A percentile compares a stretch with the other conserved stretches of the same genome.
phyloP scores from a whole-genome alignment of 495 filamentous ascomycete genomes.

The Pyrenula aspistea region DNA sequence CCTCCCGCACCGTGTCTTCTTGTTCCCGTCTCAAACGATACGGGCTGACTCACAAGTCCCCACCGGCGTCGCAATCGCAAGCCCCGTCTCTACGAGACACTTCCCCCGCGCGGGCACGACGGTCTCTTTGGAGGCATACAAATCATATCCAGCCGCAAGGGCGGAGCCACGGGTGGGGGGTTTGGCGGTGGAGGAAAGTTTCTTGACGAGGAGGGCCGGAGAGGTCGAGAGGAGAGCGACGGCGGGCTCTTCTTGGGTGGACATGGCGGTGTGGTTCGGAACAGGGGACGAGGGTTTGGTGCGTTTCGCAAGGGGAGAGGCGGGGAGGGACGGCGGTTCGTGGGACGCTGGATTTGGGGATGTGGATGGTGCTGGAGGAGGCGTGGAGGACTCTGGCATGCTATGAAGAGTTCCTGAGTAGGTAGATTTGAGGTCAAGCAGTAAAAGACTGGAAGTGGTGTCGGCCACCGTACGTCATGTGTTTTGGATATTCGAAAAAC shows the following conservation, averaged over 20 bases:
- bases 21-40: conserved; percentile 8
- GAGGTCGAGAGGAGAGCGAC: conserved; percentile 23
- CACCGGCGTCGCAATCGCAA: conserved; percentile 75
- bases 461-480: too few species aligned
- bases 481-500: too few species aligned
- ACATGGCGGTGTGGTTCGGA: conserved; percentile 10
- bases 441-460: too few species aligned
- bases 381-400: conserved; percentile 43
- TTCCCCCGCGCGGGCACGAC: conserved; percentile 72
- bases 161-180: conserved; percentile 80
- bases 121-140: conserved; percentile 66
- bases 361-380: conserved; percentile 17
- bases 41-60: conserved; percentile 83
- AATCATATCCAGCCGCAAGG: conserved; percentile 86
- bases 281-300: conserved; percentile 31
- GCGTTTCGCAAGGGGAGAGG: conserved; percentile 55
- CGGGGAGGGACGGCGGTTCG: conserved; percentile 44
- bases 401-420: too few species aligned
- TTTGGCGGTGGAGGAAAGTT: conserved; percentile 57
- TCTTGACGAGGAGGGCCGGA: conserved; percentile 71
- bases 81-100: conserved; percentile 77
- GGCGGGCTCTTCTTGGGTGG: conserved; percentile 15
- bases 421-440: too few species aligned
- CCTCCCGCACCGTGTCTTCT: not conserved
- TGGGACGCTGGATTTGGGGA: conserved; percentile 13